These are phyloP conservation scores for Fusarium falciforme DNA, from an alignment of 2,329 filamentous ascomycete genomes.

Conservation along the genomic window DNA sequence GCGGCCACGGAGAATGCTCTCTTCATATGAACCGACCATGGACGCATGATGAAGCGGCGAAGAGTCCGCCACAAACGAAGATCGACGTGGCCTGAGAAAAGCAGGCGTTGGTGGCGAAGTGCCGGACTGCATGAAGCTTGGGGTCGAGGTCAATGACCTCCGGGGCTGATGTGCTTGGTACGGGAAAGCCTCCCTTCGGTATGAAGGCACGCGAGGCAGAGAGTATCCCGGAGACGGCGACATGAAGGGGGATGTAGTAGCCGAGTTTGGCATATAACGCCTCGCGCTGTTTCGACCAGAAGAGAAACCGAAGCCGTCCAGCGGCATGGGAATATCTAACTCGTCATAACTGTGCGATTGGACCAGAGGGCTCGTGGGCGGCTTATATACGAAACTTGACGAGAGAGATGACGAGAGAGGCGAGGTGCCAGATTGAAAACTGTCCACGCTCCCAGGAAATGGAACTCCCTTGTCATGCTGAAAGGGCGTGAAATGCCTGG, in stretches of 20 bases:
- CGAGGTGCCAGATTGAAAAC: slow-evolving; percentile 62
- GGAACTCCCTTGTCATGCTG: slow-evolving; percentile 52
- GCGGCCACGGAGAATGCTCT: slow-evolving; percentile 91
- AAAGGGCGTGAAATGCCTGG: slow-evolving; percentile 62
- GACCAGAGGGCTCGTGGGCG: slow-evolving; percentile 91
- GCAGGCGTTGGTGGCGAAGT: slow-evolving; percentile 63
- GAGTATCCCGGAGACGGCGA: slow-evolving; percentile 52
- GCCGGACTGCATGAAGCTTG: slow-evolving; percentile 52
- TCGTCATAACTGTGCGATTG: slow-evolving; percentile 89
- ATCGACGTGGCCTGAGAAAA: slow-evolving; percentile 67
- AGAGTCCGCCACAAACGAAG: slow-evolving; percentile 78
- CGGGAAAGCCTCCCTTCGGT: slow-evolving; percentile 71
- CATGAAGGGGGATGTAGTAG: slow-evolving; percentile 59
- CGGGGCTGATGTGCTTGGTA: slow-evolving; percentile 85
- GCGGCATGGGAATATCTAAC: slow-evolving; percentile 65
- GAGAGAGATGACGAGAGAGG: slow-evolving; percentile 79
- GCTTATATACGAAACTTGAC: slow-evolving; percentile 84
- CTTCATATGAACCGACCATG: slow-evolving; percentile 98
- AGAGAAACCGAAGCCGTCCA: slow-evolving; percentile 63
- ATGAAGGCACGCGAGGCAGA: slow-evolving; percentile 43
- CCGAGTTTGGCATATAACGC: slow-evolving; percentile 79
- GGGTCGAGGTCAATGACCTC: slow-evolving; percentile 75
- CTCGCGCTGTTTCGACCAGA: slow-evolving; percentile 57
- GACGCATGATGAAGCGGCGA: slow-evolving; percentile 89
- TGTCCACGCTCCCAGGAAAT: slow-evolving; percentile 48